Evolutionary conservation across 371 early-diverging fungal genomes (phyloP).

Genomic region (Rhizopus microsporus): DNA sequence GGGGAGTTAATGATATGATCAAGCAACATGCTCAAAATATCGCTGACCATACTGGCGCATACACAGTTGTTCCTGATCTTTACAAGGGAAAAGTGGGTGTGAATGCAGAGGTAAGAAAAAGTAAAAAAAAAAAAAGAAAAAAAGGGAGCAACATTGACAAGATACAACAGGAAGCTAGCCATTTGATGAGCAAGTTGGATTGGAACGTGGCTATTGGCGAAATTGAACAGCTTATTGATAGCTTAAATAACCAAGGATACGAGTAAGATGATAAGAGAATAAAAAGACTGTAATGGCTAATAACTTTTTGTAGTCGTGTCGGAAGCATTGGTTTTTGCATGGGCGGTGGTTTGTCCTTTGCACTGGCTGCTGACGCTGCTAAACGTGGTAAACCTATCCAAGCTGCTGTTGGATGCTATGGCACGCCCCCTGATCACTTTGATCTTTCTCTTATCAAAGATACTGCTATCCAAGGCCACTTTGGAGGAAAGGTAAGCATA

Average conservation of each 20-base stretch:
- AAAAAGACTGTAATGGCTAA: neutral
- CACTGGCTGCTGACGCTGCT: constrained; percentile 41
- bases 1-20: constrained; percentile 57
- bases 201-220: constrained; percentile 49
- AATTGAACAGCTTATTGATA: constrained; percentile 32
- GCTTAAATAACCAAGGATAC: constrained; percentile 31
- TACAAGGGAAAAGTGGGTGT: constrained; percentile 58
- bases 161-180: constrained; percentile 49
- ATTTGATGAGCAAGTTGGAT: constrained; percentile 55
- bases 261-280: constrained; percentile 18
- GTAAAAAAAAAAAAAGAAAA: too few relatives aligned
- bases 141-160: neutral
- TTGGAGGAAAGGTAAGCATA: constrained; percentile 38
- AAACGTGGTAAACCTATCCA: constrained; percentile 34
- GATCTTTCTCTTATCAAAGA: constrained; percentile 39
- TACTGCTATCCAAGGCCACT: constrained; percentile 58
- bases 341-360: constrained; percentile 57
- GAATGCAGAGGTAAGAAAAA: constrained; percentile 41
- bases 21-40: constrained; percentile 52
- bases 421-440: constrained; percentile 45
- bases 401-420: constrained; percentile 54
- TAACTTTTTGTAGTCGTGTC: constrained; percentile 24
- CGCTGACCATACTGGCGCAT: constrained; percentile 49
- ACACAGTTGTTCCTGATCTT: constrained; percentile 52
- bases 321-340: constrained; percentile 57